Evolutionary conservation across 1,284 basidiomycete genomes (phyloP).

Genomic region (Boletus nobilissimus): DNA sequence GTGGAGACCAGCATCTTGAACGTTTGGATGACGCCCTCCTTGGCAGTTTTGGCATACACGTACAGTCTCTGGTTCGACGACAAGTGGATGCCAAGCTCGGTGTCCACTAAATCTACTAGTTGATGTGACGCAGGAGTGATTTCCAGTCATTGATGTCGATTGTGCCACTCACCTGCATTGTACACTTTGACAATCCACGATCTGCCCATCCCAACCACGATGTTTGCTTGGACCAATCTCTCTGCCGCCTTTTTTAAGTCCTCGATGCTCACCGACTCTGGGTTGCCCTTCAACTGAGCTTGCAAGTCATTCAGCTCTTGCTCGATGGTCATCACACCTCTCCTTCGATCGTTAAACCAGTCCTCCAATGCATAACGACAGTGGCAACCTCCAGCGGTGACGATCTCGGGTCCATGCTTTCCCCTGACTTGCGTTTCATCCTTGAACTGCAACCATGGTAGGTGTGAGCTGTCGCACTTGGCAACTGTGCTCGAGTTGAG

Average conservation of each 20-base stretch:
- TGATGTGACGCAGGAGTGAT: no score
- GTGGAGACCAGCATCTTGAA: neutral
- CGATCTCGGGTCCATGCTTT: neutral
- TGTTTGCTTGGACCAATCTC: no score
- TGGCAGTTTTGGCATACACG: neutral
- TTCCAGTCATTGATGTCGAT: no score
- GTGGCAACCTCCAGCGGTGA: neutral
- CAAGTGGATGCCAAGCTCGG: neutral
- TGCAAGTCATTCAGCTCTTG: neutral
- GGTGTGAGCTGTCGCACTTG: neutral
- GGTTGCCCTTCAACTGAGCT: neutral
- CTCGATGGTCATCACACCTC: neutral
- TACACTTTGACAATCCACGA: no score
- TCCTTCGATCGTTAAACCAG: neutral
- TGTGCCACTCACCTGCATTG: no score
- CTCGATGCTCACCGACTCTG: no score
- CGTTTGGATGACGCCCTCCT: neutral
- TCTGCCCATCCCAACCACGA: no score
- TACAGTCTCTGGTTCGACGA: neutral
- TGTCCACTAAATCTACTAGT: neutral
- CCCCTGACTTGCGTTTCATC: neutral
- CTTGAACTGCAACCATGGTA: neutral
- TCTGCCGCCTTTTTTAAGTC: no score
- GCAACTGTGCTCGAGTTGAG: no score
- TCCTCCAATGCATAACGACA: neutral